Evolutionary conservation across 139 green algal genomes (phyloP).

Genomic region (Chlorella sp.): DNA sequence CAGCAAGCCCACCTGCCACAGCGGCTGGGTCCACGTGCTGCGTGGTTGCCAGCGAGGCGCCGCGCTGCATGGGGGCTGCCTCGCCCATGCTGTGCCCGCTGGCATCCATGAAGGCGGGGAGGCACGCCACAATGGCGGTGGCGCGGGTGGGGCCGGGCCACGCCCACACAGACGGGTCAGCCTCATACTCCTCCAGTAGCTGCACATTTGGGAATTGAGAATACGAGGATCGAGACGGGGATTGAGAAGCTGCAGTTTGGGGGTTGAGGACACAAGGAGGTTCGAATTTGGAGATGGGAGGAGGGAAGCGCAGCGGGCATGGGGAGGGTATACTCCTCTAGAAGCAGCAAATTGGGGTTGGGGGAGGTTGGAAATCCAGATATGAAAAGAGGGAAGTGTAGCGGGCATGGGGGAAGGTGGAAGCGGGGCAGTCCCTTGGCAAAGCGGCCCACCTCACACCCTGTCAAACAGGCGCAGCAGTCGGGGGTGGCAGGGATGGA

Average conservation of each 20-base stretch:
- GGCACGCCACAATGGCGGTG: conserved; percentile 93
- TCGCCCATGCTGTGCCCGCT: conserved; percentile 60
- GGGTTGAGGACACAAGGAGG: not conserved
- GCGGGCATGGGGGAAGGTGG: too few species aligned
- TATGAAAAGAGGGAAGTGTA: too few species aligned
- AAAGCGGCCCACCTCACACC: too few species aligned
- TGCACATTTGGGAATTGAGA: not conserved
- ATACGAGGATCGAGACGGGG: too few species aligned
- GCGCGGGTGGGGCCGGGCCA: conserved; percentile 64
- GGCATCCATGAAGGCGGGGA: conserved; percentile 85
- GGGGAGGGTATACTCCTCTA: not conserved
- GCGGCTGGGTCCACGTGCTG: conserved; percentile 78
- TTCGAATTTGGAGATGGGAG: not conserved
- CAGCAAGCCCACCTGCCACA: not conserved
- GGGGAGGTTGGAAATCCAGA: too few species aligned
- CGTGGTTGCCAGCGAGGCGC: conserved; percentile 69
- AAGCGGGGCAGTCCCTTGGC: too few species aligned
- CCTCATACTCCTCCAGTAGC: conserved; percentile 62
- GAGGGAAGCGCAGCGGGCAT: not conserved
- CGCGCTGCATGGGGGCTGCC: conserved; percentile 51
- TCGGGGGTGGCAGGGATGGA: too few species aligned
- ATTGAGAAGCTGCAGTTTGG: too few species aligned
- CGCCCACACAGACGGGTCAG: conserved; percentile 50
- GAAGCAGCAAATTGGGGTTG: too few species aligned
- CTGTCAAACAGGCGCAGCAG: too few species aligned